A percentile compares a stretch with the other conserved stretches of the same genome.
Evolutionary conservation across 2,329 filamentous ascomycete genomes (phyloP).

Genomic region (Chaetomiaceae sp.): DNA sequence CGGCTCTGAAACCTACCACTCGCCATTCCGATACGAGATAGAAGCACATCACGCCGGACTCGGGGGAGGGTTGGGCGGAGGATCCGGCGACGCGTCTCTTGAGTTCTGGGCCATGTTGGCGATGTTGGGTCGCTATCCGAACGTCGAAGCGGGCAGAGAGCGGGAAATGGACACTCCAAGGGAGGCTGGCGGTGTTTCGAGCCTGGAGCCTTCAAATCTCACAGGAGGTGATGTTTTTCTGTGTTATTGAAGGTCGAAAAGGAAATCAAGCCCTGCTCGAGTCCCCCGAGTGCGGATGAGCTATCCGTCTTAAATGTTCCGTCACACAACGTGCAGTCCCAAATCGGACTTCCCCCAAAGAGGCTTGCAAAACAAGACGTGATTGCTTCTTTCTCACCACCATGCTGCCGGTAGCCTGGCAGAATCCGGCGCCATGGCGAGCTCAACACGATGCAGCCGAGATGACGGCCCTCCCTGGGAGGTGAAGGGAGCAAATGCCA

Average conservation of each 20-base stretch:
- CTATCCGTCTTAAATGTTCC: not conserved
- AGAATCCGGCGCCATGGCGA: not conserved
- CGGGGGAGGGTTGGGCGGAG: slow-evolving; percentile 37
- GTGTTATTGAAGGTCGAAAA: too few species aligned
- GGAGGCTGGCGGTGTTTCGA: too few species aligned
- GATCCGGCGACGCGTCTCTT: slow-evolving; percentile 35
- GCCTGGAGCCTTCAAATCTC: too few species aligned
- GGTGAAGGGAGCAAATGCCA: not conserved
- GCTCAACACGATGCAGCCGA: not conserved
- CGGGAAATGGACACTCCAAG: too few species aligned
- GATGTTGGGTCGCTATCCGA: not conserved
- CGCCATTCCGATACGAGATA: too few species aligned
- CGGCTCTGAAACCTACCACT: too few species aligned
- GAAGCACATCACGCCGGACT: slow-evolving; percentile 27
- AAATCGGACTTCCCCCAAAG: not conserved
- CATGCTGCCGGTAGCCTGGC: not conserved
- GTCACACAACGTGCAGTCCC: not conserved
- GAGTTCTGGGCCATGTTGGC: slow-evolving; percentile 10
- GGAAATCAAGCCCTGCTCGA: too few species aligned
- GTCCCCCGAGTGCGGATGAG: too few species aligned
- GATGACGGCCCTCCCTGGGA: not conserved
- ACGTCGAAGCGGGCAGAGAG: too few species aligned
- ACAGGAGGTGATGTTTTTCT: too few species aligned
- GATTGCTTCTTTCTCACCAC: slow-evolving; percentile 1
- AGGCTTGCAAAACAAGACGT: not conserved